These are phyloP conservation scores for Huntiella omanensis DNA, from an alignment of 2,329 filamentous ascomycete genomes.

Conservation along the genomic window DNA sequence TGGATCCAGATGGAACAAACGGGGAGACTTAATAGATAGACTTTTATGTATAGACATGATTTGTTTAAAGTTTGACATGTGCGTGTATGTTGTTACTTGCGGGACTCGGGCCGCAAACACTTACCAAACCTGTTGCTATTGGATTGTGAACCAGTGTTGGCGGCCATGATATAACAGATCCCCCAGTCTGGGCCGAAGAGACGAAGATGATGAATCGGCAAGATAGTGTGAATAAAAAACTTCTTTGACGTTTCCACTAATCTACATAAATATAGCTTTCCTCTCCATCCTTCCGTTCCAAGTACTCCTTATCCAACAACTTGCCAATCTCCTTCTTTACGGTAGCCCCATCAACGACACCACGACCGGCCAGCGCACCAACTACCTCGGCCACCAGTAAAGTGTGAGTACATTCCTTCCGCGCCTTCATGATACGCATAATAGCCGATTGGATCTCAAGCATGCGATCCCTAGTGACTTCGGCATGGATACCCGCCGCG, in stretches of 20 bases:
- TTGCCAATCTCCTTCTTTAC: constrained; percentile 98
- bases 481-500: constrained; percentile 80
- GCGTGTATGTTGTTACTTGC: too few relatives aligned
- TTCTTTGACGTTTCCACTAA: constrained; percentile 16
- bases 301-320: constrained; percentile 86
- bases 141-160: too few relatives aligned
- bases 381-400: constrained; percentile 86
- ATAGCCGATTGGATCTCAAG: constrained; percentile 96
- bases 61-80: not conserved
- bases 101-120: too few relatives aligned
- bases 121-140: too few relatives aligned
- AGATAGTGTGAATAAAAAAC: too few relatives aligned
- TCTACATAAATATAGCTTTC: constrained; percentile 58
- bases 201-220: too few relatives aligned
- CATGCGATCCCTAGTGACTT: constrained; percentile 72
- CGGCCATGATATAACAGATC: too few relatives aligned
- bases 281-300: constrained; percentile 62
- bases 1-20: too few relatives aligned
- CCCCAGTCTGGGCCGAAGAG: too few relatives aligned
- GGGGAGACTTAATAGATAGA: not conserved
- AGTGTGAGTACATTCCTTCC: constrained; percentile 71
- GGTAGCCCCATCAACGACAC: constrained; percentile 64
- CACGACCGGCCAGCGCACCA: constrained; percentile 68
- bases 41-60: not conserved
- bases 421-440: constrained; percentile 89